Base-by-base conservation (phyloP, 768 basidiomycete genomes). In the Boletus barrowsii region DNA sequence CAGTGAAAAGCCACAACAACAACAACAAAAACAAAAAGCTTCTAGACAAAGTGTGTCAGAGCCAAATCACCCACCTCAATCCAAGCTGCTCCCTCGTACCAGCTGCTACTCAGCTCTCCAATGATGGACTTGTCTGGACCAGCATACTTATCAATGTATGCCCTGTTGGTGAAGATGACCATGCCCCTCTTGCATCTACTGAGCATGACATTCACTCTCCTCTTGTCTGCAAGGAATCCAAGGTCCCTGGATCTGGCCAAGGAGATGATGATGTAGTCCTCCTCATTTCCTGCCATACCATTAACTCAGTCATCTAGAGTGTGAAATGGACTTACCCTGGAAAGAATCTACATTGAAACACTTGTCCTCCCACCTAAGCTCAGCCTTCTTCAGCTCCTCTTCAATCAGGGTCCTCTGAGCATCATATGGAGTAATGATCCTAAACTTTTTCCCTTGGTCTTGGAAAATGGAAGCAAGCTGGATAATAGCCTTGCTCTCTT, bases 161-260 rank as follows among this genome's bases (percentile, higher is more conserved):
- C 72, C 58, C 74, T 73, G 61, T 76, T 88, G 20, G 85, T 77
- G 48, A 86, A 74, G 60, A 93, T 86, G 54, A 83, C 83, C 89
- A 93, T 92, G 30, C 83, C 86, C 47, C 72, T 76, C 67, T 87
- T 86, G 76, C 86, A 90, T 36, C 91, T 81, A 44, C 84, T 86
- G 9, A 93, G 83, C 89, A 93, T 91, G 54, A 93, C 90, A 83
- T 93, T 93, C 49, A 87, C 86, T 17, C 91, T 78, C 29, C 86
- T 78, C 10, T 77, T 59, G 61, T 84, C 84, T 14, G 69, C 64
- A 33, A 93, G 73, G 59, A 93, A 93, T 5, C 90, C 91, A 44
- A 86, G 72, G 4, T 75, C 77, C 33, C 69, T 70, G 0, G 87
- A 78, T 24, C 88, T 78, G 6, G 88, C 88, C 15, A 88, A 58